A percentile compares a stretch with the other conserved stretches of the same genome.
These are phyloP conservation scores for Tuber borchii DNA, from an alignment of 495 filamentous ascomycete species.

Conservation along the genomic window DNA sequence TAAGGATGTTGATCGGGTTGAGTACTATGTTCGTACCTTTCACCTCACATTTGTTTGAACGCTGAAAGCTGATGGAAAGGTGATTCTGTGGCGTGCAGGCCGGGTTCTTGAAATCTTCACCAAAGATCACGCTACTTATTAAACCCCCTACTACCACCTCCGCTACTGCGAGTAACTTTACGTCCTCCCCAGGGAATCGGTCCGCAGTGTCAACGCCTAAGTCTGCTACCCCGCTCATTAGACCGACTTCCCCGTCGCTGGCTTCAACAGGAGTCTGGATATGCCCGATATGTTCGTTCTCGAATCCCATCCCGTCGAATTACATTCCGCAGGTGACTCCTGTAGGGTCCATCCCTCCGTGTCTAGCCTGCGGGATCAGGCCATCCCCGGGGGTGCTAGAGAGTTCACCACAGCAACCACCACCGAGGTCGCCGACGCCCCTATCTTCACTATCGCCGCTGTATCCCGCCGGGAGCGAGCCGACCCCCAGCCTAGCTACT, in stretches of 20 bases:
- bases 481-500: background rate
- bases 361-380: conserved; percentile 88
- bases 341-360: conserved; percentile 72
- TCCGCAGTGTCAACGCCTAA: conserved; percentile 49
- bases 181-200: conserved; percentile 45
- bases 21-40: conserved; percentile 65
- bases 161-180: conserved; percentile 39
- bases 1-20: conserved; percentile 82
- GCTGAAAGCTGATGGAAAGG: background rate
- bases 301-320: conserved; percentile 89
- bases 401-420: conserved; percentile 42
- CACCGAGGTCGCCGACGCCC: conserved; percentile 27
- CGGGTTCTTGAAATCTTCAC: conserved; percentile 87
- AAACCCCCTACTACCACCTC: conserved; percentile 58
- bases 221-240: conserved; percentile 48
- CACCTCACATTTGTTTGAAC: background rate
- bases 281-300: conserved; percentile 93
- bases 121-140: conserved; percentile 83
- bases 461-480: conserved; percentile 32
- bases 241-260: conserved; percentile 48
- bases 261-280: conserved; percentile 77
- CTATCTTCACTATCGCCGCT: conserved; percentile 39
- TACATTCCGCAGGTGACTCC: conserved; percentile 72
- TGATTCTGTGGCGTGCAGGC: conserved; percentile 52
- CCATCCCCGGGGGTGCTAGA: conserved; percentile 52